Evolutionary conservation across 2,329 filamentous ascomycete genomes (phyloP), one percentile per base, ranked within the genome.

Genomic region (Akanthomyces dipterigenus): DNA sequence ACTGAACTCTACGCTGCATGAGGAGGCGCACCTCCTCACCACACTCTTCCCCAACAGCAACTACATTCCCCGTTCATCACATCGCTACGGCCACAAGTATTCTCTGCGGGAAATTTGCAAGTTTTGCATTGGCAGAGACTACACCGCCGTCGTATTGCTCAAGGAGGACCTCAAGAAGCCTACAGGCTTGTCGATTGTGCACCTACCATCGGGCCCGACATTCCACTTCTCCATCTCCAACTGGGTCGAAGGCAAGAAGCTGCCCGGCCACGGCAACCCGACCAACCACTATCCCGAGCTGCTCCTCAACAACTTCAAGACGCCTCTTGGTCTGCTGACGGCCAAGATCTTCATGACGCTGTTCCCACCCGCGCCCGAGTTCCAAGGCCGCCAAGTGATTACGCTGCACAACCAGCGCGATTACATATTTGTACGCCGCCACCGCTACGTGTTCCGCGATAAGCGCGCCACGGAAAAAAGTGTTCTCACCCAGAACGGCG

Each of bases 331-430:
- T 76, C 80, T 96, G 11, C 79, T 98, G 43, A 91, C 93, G 0
- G 93, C 93, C 9, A 88, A 91, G 69, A 79, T 97, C 1, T 95
- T 99, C 78, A 70, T 73, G 65, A 75, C 72, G 12, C 65, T 78
- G 51, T 77, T 77, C 75, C 95, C 93, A 0, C 84, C 88, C 0
- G 84, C 86, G 48, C 93, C 95, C 0, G 91, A 98, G 68, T 79
- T 98, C 6, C 82, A 89, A 66, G 93, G 93, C 5, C 81, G 93
- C 26, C 93, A 97, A 70, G 93, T 97, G 1, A 86, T 97, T 9
- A 97, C 93, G 1, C 77, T 97, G 57, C 92, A 97, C 75, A 97
- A 97, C 68, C 93, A 96, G 78, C 88, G 93, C 65, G 93, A 98
- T 75, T 98, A 93, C 74, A 95, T 98, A 68, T 99, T 99, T 73